phyloP scores from a whole-genome alignment of 1,139 yeast genomes.

The Yamadazyma pseudoaaseri region DNA sequence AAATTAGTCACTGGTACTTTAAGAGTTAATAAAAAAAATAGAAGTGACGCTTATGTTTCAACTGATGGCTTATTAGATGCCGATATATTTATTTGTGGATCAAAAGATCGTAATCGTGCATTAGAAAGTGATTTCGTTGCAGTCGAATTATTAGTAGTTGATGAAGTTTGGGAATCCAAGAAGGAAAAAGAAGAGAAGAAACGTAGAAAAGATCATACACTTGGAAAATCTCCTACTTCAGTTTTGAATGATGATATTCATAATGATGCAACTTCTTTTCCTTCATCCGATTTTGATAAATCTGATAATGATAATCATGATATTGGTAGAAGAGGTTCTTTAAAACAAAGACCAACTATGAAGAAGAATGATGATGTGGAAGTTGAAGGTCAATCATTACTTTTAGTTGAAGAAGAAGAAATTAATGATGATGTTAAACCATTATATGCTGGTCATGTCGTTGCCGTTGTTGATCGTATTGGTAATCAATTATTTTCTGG shows the following conservation, averaged over 20 bases:
- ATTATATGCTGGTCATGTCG: slow-evolving; percentile 95
- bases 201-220: slow-evolving; percentile 74
- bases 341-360: slow-evolving; percentile 96
- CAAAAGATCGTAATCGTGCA: slow-evolving; percentile 98
- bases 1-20: slow-evolving; percentile 88
- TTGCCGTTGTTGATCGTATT: slow-evolving; percentile 94
- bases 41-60: slow-evolving; percentile 96
- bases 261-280: slow-evolving; percentile 64
- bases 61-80: slow-evolving; percentile 95
- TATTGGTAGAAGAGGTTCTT: slow-evolving; percentile 71
- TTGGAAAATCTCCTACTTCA: slow-evolving; percentile 32
- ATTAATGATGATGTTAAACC: slow-evolving; percentile 92
- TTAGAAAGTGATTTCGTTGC: slow-evolving; percentile 96
- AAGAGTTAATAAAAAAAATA: slow-evolving; percentile 90
- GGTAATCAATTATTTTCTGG: slow-evolving; percentile 97
- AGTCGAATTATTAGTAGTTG: slow-evolving; percentile 87
- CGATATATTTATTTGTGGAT: slow-evolving; percentile 95
- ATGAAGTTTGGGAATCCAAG: slow-evolving; percentile 96
- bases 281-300: slow-evolving; percentile 22
- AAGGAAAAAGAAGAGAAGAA: slow-evolving; percentile 97
- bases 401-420: slow-evolving; percentile 93
- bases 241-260: slow-evolving; percentile 62
- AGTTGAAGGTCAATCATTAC: slow-evolving; percentile 93
- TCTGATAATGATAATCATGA: slow-evolving; percentile 18
- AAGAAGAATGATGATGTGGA: slow-evolving; percentile 98